A percentile compares a stretch with the other conserved stretches of the same genome.
These are phyloP conservation scores for Penicillium sp. DNA, from an alignment of 2,329 filamentous ascomycete species.

Conservation along the genomic window DNA sequence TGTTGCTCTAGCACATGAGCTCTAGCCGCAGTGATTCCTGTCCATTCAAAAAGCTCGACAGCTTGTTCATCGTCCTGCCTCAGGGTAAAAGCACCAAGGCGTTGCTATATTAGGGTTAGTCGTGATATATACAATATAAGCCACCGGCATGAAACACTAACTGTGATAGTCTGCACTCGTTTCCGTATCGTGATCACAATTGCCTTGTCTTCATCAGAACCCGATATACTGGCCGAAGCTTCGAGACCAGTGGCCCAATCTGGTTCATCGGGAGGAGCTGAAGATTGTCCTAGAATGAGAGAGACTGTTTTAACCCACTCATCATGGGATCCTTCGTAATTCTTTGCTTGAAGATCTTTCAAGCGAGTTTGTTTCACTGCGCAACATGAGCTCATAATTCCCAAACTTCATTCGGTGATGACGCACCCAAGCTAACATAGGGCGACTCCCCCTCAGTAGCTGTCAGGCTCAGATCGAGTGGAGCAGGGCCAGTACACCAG, in stretches of 20 bases:
- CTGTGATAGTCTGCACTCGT: constrained; percentile 49
- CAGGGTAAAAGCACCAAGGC: constrained; percentile 53
- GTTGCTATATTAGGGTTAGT: constrained; percentile 41
- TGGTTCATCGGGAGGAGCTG: constrained; percentile 12
- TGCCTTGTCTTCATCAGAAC: constrained; percentile 28
- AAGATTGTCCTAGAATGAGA: constrained; percentile 32
- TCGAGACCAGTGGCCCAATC: constrained; percentile 29
- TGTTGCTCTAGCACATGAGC: constrained; percentile 43
- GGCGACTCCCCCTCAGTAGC: constrained; percentile 58
- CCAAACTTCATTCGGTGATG: not conserved
- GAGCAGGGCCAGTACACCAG: constrained; percentile 30
- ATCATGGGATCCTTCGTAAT: constrained; percentile 42
- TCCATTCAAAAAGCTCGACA: constrained; percentile 58
- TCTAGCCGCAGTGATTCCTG: constrained; percentile 46
- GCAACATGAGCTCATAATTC: constrained; percentile 11
- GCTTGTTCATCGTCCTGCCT: constrained; percentile 53
- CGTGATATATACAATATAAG: not conserved
- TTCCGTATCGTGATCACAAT: constrained; percentile 43
- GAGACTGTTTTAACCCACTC: constrained; percentile 41
- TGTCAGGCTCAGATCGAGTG: constrained; percentile 53
- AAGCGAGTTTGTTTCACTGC: constrained; percentile 39
- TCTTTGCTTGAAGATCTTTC: constrained; percentile 39
- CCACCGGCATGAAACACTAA: constrained; percentile 24
- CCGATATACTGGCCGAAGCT: constrained; percentile 27
- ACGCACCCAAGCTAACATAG: constrained; percentile 48